phyloP scores from a whole-genome alignment of 2,329 filamentous ascomycete species.

The Teratosphaeria pseudoeucalypti region DNA sequence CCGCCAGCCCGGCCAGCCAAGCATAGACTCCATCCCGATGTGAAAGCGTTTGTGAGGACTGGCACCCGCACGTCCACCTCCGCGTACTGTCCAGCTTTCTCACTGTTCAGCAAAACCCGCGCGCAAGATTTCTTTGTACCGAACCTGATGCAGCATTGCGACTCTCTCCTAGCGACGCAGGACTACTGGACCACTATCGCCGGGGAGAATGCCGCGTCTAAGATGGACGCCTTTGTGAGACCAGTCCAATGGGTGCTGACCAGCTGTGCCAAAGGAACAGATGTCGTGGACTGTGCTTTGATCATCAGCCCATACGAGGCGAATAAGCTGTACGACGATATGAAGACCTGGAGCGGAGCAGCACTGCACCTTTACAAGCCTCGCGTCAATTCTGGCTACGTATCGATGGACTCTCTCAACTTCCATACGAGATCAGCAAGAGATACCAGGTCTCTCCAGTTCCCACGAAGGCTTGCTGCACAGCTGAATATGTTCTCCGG shows the following conservation, averaged over 20 bases:
- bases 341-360: slow-evolving; percentile 22
- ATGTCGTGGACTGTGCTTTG: slow-evolving; percentile 28
- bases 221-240: slow-evolving; percentile 40
- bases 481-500: slow-evolving; percentile 59
- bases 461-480: slow-evolving; percentile 25
- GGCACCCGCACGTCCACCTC: slow-evolving; percentile 24
- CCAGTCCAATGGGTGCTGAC: slow-evolving; percentile 45
- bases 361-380: slow-evolving; percentile 43
- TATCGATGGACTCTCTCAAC: slow-evolving; percentile 36
- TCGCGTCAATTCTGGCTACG: slow-evolving; percentile 31
- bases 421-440: slow-evolving; percentile 33
- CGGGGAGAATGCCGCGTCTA: neutral
- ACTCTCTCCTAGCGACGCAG: slow-evolving; percentile 34
- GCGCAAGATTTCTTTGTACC: neutral
- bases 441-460: slow-evolving; percentile 2
- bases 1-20: slow-evolving; percentile 25
- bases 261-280: slow-evolving; percentile 16
- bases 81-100: slow-evolving; percentile 39
- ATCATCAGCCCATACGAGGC: slow-evolving; percentile 55
- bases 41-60: slow-evolving; percentile 32
- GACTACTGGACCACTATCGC: slow-evolving; percentile 36
- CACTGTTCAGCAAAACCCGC: slow-evolving; percentile 29
- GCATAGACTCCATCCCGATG: slow-evolving; percentile 36
- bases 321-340: slow-evolving; percentile 35
- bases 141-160: slow-evolving; percentile 23